Conservation (phyloP, 306 rosid species). For the Cicer cuneatum region DNA sequence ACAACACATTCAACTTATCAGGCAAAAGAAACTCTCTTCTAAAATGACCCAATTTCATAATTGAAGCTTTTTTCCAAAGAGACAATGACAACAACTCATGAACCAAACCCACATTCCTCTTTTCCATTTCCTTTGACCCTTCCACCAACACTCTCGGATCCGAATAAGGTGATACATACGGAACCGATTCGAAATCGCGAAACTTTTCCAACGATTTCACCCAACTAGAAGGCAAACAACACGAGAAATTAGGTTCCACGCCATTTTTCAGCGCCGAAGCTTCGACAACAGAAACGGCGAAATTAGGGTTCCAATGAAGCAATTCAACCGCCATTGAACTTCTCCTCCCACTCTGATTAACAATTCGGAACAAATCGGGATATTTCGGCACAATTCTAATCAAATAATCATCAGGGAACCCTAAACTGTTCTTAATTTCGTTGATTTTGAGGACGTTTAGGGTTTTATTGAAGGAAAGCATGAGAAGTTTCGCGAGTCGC, state of each 20-base stretch:
- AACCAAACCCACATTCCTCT: conserved; percentile 76
- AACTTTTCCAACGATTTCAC: conserved; percentile 79
- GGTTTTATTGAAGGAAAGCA: conserved; percentile 65
- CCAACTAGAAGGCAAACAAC: conserved; percentile 78
- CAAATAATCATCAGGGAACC: conserved; percentile 79
- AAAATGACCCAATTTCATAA: conserved; percentile 80
- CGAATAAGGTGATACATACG: conserved; percentile 74
- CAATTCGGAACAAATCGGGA: conserved; percentile 65
- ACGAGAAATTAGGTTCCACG: conserved; percentile 56
- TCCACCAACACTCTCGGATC: conserved; percentile 53
- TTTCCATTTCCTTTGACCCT: conserved; percentile 78
- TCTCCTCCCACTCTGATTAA: conserved; percentile 63
- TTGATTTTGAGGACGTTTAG: conserved; percentile 70
- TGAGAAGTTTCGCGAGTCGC: conserved; percentile 68
- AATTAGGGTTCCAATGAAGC: conserved; percentile 69
- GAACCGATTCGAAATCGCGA: conserved; percentile 61
- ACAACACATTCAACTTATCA: conserved; percentile 65
- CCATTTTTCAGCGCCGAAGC: conserved; percentile 56
- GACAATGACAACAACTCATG: conserved; percentile 84
- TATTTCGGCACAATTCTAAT: conserved; percentile 62
- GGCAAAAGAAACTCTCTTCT: conserved; percentile 73
- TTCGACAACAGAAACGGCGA: conserved; percentile 67
- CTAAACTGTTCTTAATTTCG: conserved; percentile 71
- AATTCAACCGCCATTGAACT: conserved; percentile 80
- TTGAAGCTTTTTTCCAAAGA: conserved; percentile 82